phyloP scores from a whole-genome alignment of 495 filamentous ascomycete genomes.

The Thermothielavioides terrestris region DNA sequence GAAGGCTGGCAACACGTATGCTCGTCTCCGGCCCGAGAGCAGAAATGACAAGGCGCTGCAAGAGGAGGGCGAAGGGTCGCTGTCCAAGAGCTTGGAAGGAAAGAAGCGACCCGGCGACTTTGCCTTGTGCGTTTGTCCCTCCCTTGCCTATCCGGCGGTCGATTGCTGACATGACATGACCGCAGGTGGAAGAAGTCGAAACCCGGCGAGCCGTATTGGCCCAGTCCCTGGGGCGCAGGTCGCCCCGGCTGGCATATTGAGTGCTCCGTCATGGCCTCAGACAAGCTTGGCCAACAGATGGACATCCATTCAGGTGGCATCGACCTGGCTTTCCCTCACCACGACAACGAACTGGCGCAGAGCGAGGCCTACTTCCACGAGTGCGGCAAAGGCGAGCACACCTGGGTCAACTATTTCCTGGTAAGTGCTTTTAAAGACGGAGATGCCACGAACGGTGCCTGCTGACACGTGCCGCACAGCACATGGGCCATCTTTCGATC shows the following conservation, averaged over 20 bases:
- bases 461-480: slow-evolving; percentile 23
- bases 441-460: no score
- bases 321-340: slow-evolving; percentile 90
- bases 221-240: slow-evolving; percentile 75
- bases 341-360: slow-evolving; percentile 94
- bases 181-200: slow-evolving; percentile 80
- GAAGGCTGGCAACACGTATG: slow-evolving; percentile 70
- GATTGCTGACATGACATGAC: neutral
- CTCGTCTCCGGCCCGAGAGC: slow-evolving; percentile 79
- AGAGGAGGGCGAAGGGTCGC: slow-evolving; percentile 82
- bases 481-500: slow-evolving; percentile 92
- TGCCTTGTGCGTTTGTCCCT: slow-evolving; percentile 43
- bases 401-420: slow-evolving; percentile 94
- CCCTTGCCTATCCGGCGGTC: no score
- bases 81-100: slow-evolving; percentile 56
- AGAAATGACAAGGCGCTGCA: slow-evolving; percentile 71
- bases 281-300: slow-evolving; percentile 69
- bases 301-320: slow-evolving; percentile 94
- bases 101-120: slow-evolving; percentile 77
- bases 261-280: slow-evolving; percentile 93
- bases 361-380: slow-evolving; percentile 75
- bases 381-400: slow-evolving; percentile 45
- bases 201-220: slow-evolving; percentile 86
- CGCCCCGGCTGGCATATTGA: slow-evolving; percentile 97
- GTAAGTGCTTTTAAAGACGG: neutral